A percentile compares a stretch with the other conserved stretches of the same genome.
Evolutionary conservation across 2,329 filamentous ascomycete genomes (phyloP).

Genomic region (Paraphoma sp.): DNA sequence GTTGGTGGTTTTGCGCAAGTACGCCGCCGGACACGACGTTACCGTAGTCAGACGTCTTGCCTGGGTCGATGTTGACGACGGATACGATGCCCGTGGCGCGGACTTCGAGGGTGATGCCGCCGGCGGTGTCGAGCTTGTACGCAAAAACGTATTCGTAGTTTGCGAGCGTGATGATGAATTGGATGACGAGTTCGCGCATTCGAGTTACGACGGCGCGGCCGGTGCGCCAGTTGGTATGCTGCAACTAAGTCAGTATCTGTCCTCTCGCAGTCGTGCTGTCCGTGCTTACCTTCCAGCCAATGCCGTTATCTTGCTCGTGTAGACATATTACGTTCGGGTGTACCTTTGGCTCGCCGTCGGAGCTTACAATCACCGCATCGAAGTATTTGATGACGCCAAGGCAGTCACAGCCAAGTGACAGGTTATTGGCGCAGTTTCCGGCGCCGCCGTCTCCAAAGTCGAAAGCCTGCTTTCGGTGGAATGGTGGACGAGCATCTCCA

Average conservation of each 20-base stretch:
- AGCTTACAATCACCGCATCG: conserved; percentile 61
- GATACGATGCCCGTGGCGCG: conserved; percentile 72
- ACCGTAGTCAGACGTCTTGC: conserved; percentile 61
- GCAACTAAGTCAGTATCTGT: conserved; percentile 51
- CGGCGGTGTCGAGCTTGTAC: conserved; percentile 69
- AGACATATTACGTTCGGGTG: conserved; percentile 70
- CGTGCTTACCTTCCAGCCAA: conserved; percentile 49
- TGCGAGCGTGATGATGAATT: conserved; percentile 71
- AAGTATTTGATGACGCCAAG: conserved; percentile 73
- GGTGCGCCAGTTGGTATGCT: conserved; percentile 73
- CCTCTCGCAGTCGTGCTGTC: background rate
- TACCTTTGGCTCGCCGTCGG: conserved; percentile 61
- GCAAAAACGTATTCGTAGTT: conserved; percentile 76
- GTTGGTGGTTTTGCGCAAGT: conserved; percentile 73
- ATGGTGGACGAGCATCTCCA: conserved; percentile 68
- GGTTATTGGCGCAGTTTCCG: conserved; percentile 71
- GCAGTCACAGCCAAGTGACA: conserved; percentile 72
- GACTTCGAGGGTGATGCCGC: conserved; percentile 66
- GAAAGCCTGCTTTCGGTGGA: conserved; percentile 74
- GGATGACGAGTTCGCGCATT: conserved; percentile 68
- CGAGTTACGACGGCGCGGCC: conserved; percentile 67
- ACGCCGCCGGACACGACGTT: conserved; percentile 70
- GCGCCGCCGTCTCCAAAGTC: conserved; percentile 74
- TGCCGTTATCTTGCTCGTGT: conserved; percentile 73
- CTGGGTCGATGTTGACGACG: conserved; percentile 65